A percentile compares a stretch with the other conserved stretches of the same genome.
phyloP scores from a whole-genome alignment of 306 rosid species.

The Begonia peltatifolia region DNA sequence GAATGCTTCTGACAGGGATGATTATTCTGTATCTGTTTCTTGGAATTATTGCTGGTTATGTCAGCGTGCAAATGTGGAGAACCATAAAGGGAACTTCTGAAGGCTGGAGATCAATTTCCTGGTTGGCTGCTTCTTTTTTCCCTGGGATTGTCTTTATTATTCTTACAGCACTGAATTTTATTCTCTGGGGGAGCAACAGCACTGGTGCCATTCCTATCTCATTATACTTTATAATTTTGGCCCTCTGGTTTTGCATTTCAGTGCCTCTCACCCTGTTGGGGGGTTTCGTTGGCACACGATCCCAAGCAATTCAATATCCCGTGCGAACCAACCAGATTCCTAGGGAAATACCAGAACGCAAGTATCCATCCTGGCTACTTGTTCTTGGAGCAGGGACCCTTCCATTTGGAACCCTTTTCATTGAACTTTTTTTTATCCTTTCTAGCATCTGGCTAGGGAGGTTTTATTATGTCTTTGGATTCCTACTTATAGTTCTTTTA shows the following conservation, averaged over 20 bases:
- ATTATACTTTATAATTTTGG: constrained; percentile 26
- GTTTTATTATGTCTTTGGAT: constrained; percentile 78
- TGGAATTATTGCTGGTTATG: constrained; percentile 75
- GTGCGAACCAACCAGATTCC: constrained; percentile 85
- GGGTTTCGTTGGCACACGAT: constrained; percentile 3
- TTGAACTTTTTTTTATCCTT: constrained; percentile 83
- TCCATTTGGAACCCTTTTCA: constrained; percentile 86
- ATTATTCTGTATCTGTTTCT: constrained; percentile 72
- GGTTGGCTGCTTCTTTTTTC: constrained; percentile 66
- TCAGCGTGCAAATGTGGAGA: constrained; percentile 71
- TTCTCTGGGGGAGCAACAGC: constrained; percentile 77
- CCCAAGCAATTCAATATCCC: constrained; percentile 17
- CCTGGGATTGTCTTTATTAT: constrained; percentile 70
- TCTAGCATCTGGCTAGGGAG: constrained; percentile 95
- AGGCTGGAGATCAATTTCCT: constrained; percentile 69
- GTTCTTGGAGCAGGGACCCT: constrained; percentile 87
- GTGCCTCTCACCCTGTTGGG: constrained; percentile 5
- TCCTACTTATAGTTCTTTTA: constrained; percentile 55
- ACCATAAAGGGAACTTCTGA: constrained; percentile 73
- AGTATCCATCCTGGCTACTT: constrained; percentile 85
- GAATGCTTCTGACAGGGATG: constrained; percentile 83
- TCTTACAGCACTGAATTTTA: constrained; percentile 57
- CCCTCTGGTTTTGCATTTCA: constrained; percentile 3
- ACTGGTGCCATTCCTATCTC: constrained; percentile 84
- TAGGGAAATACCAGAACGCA: constrained; percentile 70